phyloP scores from a whole-genome alignment of 768 basidiomycete genomes.

The Hypholoma fasciculare region DNA sequence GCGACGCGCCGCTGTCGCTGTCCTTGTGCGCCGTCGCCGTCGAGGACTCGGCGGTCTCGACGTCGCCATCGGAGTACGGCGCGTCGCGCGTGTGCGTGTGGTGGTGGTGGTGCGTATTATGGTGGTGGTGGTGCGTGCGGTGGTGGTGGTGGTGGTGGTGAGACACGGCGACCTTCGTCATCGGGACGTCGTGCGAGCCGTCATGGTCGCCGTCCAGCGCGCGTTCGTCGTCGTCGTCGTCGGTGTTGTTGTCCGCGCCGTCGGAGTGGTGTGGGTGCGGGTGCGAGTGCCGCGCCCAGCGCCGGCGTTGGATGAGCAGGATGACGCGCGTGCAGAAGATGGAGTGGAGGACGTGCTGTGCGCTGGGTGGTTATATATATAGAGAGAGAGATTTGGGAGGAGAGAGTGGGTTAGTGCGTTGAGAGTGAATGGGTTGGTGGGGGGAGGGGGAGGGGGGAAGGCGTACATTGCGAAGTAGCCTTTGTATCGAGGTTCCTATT shows the following conservation, averaged over 20 bases:
- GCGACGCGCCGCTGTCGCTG: no score
- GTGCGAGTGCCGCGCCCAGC: background rate
- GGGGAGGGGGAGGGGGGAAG: background rate
- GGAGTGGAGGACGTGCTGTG: background rate
- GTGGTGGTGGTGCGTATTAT: no score
- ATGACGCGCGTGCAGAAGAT: background rate
- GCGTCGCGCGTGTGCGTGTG: no score
- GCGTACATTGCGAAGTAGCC: background rate
- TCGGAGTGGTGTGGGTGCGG: background rate
- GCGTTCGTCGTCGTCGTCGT: background rate
- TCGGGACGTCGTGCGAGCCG: no score
- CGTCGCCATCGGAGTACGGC: no score
- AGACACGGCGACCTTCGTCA: no score
- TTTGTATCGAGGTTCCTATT: background rate
- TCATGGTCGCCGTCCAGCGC: no score
- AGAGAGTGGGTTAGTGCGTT: background rate
- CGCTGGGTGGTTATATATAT: background rate
- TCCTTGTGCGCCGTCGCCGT: no score
- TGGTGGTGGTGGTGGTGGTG: no score
- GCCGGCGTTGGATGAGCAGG: background rate
- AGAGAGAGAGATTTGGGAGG: no score
- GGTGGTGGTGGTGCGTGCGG: no score
- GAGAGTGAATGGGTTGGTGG: background rate
- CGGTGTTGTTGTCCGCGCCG: background rate
- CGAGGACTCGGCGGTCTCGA: no score